phyloP scores from a whole-genome alignment of 768 basidiomycete genomes.

The Lactifluus piperatus region DNA sequence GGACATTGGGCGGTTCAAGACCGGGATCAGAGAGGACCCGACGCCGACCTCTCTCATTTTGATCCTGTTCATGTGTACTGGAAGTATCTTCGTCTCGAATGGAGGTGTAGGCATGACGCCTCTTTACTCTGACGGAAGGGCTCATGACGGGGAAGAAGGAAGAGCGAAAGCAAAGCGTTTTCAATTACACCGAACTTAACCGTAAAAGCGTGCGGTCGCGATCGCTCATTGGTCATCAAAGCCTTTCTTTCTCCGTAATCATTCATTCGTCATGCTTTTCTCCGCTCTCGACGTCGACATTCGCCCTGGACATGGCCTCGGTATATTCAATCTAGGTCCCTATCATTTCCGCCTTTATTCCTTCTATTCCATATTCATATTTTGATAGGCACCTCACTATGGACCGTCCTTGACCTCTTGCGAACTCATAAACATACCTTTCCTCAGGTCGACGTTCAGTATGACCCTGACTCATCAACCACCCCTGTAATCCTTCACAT shows the following conservation, averaged over 20 bases:
- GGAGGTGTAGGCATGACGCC: constrained; percentile 11
- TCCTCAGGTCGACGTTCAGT: constrained; percentile 79
- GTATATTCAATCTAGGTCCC: constrained; percentile 59
- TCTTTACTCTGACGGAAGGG: constrained; percentile 15
- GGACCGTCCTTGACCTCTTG: constrained; percentile 65
- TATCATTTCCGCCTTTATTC: too few relatives aligned
- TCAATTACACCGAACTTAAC: constrained; percentile 10
- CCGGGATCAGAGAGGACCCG: not conserved
- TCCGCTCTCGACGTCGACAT: constrained; percentile 68
- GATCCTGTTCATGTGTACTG: not conserved
- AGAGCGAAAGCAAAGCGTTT: too few relatives aligned
- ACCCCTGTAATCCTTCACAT: constrained; percentile 73
- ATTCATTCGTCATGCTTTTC: constrained; percentile 33
- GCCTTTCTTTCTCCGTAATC: not conserved
- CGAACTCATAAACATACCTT: constrained; percentile 58
- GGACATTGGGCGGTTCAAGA: not conserved
- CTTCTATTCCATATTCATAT: not conserved
- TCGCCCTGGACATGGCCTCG: constrained; percentile 65
- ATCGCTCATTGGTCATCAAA: too few relatives aligned
- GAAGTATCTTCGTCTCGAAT: constrained; percentile 7
- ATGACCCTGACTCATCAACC: constrained; percentile 62
- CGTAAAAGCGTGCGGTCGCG: not conserved
- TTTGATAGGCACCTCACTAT: constrained; percentile 60
- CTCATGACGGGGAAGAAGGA: not conserved
- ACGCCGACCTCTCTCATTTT: not conserved